Evolutionary conservation across 495 filamentous ascomycete genomes (phyloP), one percentile per base, ranked within the genome.

Genomic region (Podospora comata): DNA sequence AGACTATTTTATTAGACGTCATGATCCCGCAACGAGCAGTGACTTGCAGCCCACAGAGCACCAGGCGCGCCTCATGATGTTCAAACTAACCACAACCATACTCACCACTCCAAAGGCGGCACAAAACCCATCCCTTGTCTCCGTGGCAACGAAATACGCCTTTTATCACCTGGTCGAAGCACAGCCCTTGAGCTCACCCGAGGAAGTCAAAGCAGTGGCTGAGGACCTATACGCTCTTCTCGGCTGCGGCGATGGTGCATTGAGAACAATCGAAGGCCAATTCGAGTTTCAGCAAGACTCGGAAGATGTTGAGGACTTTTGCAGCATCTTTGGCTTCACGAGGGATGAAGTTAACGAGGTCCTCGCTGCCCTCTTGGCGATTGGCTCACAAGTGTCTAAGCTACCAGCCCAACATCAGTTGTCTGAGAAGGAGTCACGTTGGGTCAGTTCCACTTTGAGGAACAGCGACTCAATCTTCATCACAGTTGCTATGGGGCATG

Each of bases 31-130:
- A 19, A 39, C 61, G 6, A 62, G 60, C 5, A 62, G 60, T n/a
- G 15, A 20, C 19, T 16, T 63, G 11, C 30, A 11, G n/a, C 61
- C 61, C 28, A 63, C 28, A 30, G 11, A 63, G 15, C 61, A 63
- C 5, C 28, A 63, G 4, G 30, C 61, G n/a, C n/a, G 19, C n/a
- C 2, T 63, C 61, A 63, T 63, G 61, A 63, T 63, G 61, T 63
- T 63, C 61, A 39, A 63, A 27, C 32, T 63, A 27, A 13, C 61
- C 18, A 32, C 34, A 4, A 32, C 30, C 19, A 44, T 63, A 18
- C 61, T 63, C 34, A 32, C 61, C 9, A 32, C 32, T 20, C 55
- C 55, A 19, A 13, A 58, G 20, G 3, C 6, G 15, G 5, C 5
- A 39, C 13, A 19, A 23, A 13, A 53, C 18, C 30, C 4, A 11